A percentile compares a stretch with the other conserved stretches of the same genome.
Evolutionary conservation across 345 rosid species (phyloP).

Genomic region (Melastoma malabathricum): DNA sequence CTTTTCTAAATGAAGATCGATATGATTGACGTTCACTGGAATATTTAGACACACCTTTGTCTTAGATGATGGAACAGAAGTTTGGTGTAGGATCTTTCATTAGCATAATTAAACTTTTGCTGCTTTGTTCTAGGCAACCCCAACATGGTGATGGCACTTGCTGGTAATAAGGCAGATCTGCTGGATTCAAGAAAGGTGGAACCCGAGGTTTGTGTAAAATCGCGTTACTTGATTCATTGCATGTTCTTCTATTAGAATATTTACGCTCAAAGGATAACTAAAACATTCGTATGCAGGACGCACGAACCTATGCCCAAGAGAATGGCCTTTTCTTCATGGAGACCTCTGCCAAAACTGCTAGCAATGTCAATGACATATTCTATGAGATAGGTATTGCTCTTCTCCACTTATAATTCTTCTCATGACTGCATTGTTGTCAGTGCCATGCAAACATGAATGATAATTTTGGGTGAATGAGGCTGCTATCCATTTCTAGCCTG

Average conservation of each 20-base stretch:
- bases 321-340: constrained; percentile 76
- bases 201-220: constrained; percentile 23
- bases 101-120: background rate
- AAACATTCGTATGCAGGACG: constrained; percentile 33
- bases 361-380: constrained; percentile 64
- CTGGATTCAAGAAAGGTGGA: constrained; percentile 42
- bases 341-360: constrained; percentile 69
- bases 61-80: too few relatives aligned
- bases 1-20: too few relatives aligned
- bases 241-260: background rate
- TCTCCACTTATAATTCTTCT: background rate
- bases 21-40: too few relatives aligned
- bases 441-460: too few relatives aligned
- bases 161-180: constrained; percentile 52
- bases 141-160: constrained; percentile 43
- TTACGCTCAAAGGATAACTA: background rate
- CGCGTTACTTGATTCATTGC: too few relatives aligned
- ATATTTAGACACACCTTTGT: too few relatives aligned
- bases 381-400: constrained; percentile 52
- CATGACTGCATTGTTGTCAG: too few relatives aligned
- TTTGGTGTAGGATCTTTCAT: too few relatives aligned
- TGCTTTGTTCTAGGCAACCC: constrained; percentile 25
- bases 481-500: too few relatives aligned
- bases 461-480: too few relatives aligned
- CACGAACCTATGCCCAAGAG: constrained; percentile 57